Conservation (phyloP, 768 basidiomycete species). For the Boletus insuetus region DNA sequence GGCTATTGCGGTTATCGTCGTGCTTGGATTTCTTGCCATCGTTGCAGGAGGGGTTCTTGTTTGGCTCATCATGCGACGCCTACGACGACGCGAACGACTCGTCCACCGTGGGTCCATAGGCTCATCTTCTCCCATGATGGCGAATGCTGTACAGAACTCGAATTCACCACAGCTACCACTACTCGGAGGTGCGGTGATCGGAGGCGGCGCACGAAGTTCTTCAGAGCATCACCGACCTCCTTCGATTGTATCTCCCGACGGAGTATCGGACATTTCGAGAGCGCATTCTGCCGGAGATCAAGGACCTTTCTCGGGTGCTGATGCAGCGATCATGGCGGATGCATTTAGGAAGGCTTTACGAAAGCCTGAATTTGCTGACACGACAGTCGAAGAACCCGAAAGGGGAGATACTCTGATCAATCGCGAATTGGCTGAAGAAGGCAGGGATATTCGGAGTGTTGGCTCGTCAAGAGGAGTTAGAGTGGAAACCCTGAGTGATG, state of each 20-base stretch:
- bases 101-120: conserved; percentile 75
- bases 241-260: conserved; percentile 59
- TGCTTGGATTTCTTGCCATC: conserved; percentile 83
- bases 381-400: conserved; percentile 59
- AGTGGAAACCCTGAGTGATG: conserved; percentile 67
- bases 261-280: conserved; percentile 68
- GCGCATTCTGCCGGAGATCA: conserved; percentile 58
- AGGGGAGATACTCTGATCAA: conserved; percentile 46
- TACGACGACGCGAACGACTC: conserved; percentile 50
- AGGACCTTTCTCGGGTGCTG: conserved; percentile 75
- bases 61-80: conserved; percentile 70
- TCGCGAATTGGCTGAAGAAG: conserved; percentile 83
- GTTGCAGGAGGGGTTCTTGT: conserved; percentile 62
- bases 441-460: conserved; percentile 84
- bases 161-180: conserved; percentile 47
- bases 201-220: conserved; percentile 32
- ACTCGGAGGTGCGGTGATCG: conserved; percentile 35
- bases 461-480: conserved; percentile 74
- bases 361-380: conserved; percentile 82
- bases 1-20: conserved; percentile 89
- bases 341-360: conserved; percentile 86
- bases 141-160: conserved; percentile 46
- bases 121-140: conserved; percentile 82
- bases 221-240: conserved; percentile 34
- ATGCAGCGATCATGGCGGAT: conserved; percentile 91